phyloP scores from a whole-genome alignment of 106 monocot species.

The Agapanthus africanus region DNA sequence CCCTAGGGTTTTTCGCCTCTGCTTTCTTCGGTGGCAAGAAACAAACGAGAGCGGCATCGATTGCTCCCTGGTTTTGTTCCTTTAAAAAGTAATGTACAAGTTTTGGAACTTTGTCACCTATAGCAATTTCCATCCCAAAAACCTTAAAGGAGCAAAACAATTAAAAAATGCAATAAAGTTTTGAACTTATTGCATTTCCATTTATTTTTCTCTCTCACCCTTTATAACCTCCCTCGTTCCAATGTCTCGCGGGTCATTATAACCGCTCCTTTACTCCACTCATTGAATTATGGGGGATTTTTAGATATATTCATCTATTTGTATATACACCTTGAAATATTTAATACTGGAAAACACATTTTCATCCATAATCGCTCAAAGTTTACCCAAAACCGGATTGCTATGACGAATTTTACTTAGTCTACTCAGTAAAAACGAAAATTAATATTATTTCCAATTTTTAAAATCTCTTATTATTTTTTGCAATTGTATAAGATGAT shows the following conservation, averaged over 20 bases:
- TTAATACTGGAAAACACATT: too few species aligned
- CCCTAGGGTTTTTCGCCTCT: constrained; percentile 2
- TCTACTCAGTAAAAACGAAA: too few species aligned
- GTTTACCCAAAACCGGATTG: too few species aligned
- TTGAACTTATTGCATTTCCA: background rate
- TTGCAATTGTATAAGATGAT: too few species aligned
- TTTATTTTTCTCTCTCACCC: constrained; percentile 3
- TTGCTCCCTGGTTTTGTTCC: constrained; percentile 1
- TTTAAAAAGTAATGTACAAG: background rate
- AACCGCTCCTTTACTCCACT: background rate
- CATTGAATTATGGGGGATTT: too few species aligned
- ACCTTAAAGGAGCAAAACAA: background rate
- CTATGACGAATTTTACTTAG: too few species aligned
- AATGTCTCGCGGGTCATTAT: background rate
- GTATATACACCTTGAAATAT: too few species aligned
- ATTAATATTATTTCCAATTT: too few species aligned
- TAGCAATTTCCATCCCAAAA: background rate
- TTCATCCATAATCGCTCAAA: too few species aligned
- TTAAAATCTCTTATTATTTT: too few species aligned
- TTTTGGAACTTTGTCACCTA: background rate
- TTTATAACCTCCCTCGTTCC: constrained; percentile 9
- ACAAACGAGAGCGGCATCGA: background rate
- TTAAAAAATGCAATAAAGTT: background rate
- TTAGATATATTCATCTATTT: too few species aligned
- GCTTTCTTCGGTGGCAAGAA: background rate